Evolutionary conservation across 371 early-diverging fungal genomes (phyloP), one percentile per base, ranked within the genome.

Genomic region (Smittium culicis): DNA sequence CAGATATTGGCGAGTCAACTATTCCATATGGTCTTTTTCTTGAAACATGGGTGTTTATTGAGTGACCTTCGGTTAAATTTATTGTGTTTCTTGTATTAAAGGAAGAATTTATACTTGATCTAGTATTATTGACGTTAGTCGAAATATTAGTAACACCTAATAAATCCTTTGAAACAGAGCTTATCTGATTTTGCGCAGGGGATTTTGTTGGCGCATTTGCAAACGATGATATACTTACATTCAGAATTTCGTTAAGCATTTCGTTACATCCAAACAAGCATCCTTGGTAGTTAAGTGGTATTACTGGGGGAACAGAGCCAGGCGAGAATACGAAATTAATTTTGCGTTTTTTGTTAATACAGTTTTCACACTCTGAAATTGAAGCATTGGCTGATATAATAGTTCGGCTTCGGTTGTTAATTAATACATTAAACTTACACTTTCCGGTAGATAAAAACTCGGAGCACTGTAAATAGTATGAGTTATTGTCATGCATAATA

Each of bases 241-340:
- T 59, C 55, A 74, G 68, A 35, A 72, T 25, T 66, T 75, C 75
- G 59, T 73, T 70, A 1, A 75, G 34, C 54, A 75, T 64, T 66
- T 71, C 72, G 45, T 75, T 75, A 34, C 75, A 75, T 0, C 76
- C 75, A 2, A 69, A 64, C 28, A 75, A 54, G 35, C 75, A 75
- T 5, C 70, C 75, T 3, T 56, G 59, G 54, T 76, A 76, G 25
- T 54, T 34, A 3, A 28, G 25, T 0, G 78, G 71, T 1, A 72
- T 63, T 1, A 69, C 68, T 0, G 79, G 70, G 1, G 77, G 79
- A 63, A 64, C 63, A 0, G 66, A 35, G 0, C 79, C 76, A 20
- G 70, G 73, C 29, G 27, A 60, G 27, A 76, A 76, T 34, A 59
- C 35, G 2, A 81, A 63, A 1, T 72, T 69, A 0, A 75, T 34